Percentiles rank a stretch among this genome's conserved stretches.
These are phyloP conservation scores for Aspergillus fijiensis DNA, from an alignment of 2,329 filamentous ascomycete genomes.

Conservation along the genomic window DNA sequence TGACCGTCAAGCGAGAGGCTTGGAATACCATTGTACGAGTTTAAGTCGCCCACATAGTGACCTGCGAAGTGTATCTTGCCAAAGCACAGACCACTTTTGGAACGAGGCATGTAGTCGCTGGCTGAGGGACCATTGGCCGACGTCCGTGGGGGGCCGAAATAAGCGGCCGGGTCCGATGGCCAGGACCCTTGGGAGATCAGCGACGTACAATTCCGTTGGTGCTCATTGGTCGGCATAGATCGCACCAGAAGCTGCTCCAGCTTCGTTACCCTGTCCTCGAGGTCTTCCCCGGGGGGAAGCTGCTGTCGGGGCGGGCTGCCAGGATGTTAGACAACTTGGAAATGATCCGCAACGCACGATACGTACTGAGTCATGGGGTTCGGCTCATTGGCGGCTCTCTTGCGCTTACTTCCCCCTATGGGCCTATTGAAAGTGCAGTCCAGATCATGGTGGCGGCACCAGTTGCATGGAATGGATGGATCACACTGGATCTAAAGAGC, in stretches of 20 bases:
- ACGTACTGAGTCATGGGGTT: background rate
- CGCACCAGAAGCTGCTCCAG: constrained; percentile 3
- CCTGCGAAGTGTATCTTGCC: constrained; percentile 6
- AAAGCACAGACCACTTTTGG: constrained; percentile 1
- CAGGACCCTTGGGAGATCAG: background rate
- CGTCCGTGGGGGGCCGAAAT: background rate
- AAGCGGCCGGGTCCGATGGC: background rate
- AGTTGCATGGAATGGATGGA: constrained; percentile 1
- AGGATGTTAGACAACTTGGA: background rate
- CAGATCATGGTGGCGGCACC: constrained; percentile 6
- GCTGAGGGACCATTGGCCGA: background rate
- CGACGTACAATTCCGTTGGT: background rate
- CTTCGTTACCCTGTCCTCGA: background rate
- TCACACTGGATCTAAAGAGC: constrained; percentile 5
- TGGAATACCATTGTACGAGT: background rate
- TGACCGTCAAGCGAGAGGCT: background rate
- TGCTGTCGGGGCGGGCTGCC: background rate
- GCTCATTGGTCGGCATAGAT: constrained; percentile 3
- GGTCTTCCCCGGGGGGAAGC: background rate
- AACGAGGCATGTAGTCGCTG: background rate
- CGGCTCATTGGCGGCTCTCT: constrained; percentile 1
- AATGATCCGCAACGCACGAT: background rate
- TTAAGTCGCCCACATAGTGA: constrained; percentile 1
- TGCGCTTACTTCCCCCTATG: constrained; percentile 1
- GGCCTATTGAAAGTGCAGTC: constrained; percentile 6